Base-by-base conservation (phyloP, 768 basidiomycete genomes). In the Xerocomus potaroensis region DNA sequence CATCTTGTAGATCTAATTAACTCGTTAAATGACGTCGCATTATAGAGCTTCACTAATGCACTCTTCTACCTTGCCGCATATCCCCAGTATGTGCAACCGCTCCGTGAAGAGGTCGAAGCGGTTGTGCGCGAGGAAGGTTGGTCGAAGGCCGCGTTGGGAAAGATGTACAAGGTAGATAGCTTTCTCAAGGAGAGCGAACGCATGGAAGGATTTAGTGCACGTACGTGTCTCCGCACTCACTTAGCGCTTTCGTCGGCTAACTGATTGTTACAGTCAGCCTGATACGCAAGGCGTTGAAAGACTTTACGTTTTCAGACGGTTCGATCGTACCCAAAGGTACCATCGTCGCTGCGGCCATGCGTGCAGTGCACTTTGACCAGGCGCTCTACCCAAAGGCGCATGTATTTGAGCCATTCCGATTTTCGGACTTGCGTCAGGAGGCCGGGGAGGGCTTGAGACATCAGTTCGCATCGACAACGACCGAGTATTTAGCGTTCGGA, bases 401-500 rank as follows among this genome's bases (percentile, higher is more conserved):
- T 1, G 50, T 42, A 6, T 75, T 82, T 46, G 68, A 78, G 19
- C 72, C 72, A 0, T 78, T 76, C 60, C 75, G 80, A 6, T 80
- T 77, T 53, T 61, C 67, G 0, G 56, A 67, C 11, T 61, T 69
- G 51, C 53, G 63, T 37, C 62, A 72, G 15, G 52, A 46, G 29
- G 55, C 64, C 2, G 67, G 54, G 2, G 71, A 72, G 18, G 50
- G 43, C 10, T 49, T 40, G 2, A 70, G 65, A 48, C 58, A 71
- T 36, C 69, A 68, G 41, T 64, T 69, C 34, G 63, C 64, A 21
- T 65, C 68, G n/a, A 68, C 70, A 0, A 53, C 57, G 26, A 60
- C 32, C 26, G 58, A 53, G 6, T 75, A 60, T 46, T 38, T 75
- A 21, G 45, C 61, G 1, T 76, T 76, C 55, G 73, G 75, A 12